Base-by-base conservation (phyloP, 108 stramenopile species). In the Cyclotella choctawhatcheeana region DNA sequence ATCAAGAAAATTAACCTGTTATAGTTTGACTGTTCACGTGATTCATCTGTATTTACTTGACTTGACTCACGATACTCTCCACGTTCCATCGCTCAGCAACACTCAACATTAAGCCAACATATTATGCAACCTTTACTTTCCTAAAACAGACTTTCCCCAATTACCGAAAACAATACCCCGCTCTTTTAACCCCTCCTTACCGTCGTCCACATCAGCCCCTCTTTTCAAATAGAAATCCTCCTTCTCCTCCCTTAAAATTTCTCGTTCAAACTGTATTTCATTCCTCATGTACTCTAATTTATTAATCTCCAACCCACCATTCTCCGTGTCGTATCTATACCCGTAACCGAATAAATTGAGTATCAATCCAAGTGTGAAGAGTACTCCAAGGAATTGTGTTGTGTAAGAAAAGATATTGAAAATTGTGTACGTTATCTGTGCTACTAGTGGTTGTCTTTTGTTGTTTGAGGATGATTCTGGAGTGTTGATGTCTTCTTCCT, bases 221-320 rank as follows among this genome's bases (percentile, higher is more conserved):
- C 17, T 31, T n/a, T 48, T 48, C 47, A 48, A 48, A 48, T 43
- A 62, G n/a, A n/a, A n/a, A 44, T 56, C 64, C 64, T 58, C 56
- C 64, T 37, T 66, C 44, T 51, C 64, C 44, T 74, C 73, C 24
- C 73, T 56, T 3, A 64, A 54, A 47, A 74, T 74, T 33, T 74
- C 73, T 43, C 64, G 60, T 26, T 74, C 73, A 62, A 74, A 74
- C 56, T 74, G 73, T 21, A 74, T 47, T 31, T 74, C 73, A 58
- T 59, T 74, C 44, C 73, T 44, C 7, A 74, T 74, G n/a, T 74
- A 65, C 24, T 59, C 54, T 17, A 74, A 48, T 45, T 47, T 55
- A 44, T 74, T 64, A 21, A 74, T 34, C 8, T 64, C 73, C 14
- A 74, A 24, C 31, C 73, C 73, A n/a, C n/a, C n/a, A 34, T 65